Evolutionary conservation across 345 rosid genomes (phyloP), one percentile per base, ranked within the genome.

Genomic region (Aegle marmelos): DNA sequence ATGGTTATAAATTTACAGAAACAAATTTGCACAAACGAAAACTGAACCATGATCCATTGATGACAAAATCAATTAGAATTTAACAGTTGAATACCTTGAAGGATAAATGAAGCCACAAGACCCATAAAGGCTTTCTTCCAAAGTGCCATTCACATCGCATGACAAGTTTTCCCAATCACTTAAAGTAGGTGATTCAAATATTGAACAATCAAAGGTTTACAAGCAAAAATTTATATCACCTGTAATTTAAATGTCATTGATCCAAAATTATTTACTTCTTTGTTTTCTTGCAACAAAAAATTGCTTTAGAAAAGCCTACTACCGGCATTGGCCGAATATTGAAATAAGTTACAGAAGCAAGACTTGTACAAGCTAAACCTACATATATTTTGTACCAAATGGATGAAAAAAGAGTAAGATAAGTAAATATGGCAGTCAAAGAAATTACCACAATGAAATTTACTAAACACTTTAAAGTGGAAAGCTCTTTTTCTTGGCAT

Each of bases 341-440:
- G 60, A 81, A 86, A 82, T 79, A 75, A 41, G 92, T 90, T 70
- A 87, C 91, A 74, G 68, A 81, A 70, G 90, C 58, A 70, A 93
- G 85, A 72, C 75, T 88, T 34, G 79, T 73, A 84, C 91, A 91
- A 50, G 93, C 86, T 78, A 89, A 72, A 82, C 63, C 83, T 79
- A 88, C 97, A 76, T 91, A 91, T 63, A 85, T 78, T 84, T 81
- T 91, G 79, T 79, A 90, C 84, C 85, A 84, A 50, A 79, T 73
- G 61, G 88, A 87, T 60, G 88, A 82, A 72, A 78, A 91, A 70
- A 91, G 63, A 79, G 92, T 90, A 24, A 93, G 90, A 41, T 89
- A 90, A 33, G 84, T 61, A 73, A 93, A 91, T 9, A 86, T 1
- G 73, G 83, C 78, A 56, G 94, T 93, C 82, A 88, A 69, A 62